Base-by-base conservation (phyloP, 768 basidiomycete species). In the Suillus americanus region DNA sequence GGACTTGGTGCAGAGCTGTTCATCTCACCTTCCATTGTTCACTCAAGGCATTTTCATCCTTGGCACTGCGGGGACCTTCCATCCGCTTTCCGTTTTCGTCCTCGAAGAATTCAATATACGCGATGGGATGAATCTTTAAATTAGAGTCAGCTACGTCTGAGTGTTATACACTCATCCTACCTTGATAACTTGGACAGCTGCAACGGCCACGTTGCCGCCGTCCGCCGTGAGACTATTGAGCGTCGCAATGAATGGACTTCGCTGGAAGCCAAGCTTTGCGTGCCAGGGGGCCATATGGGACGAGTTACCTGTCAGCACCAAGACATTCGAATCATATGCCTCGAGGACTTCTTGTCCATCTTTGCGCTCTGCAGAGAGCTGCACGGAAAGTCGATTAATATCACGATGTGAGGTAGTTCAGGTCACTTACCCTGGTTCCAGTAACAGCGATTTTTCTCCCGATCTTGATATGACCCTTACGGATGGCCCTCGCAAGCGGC, bases 281-380 rank as follows among this genome's bases (percentile, higher is more conserved):
- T 97, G 86, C 97, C 97, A 99, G 0, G 88, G 85, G 5, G 90
- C 91, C 61, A 96, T 80, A 66, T 91, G 89, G 2, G 94, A 89
- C 0, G 92, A 92, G 74, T 99, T 99, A 3, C 93, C 95, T 4
- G 84, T 82, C 20, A 99, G 75, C 25, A 85, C 72, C 23, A 99
- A 81, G 56, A 81, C 82, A 28, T 85, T 85, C 7, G 83, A 87
- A 64, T 85, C 79, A 68, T 91, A 90, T 1, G 91, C 92, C 66
- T 95, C 91, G 30, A 99, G 80, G 2, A 93, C 85, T 63, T 98
- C 95, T 5, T 81, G 81, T 0, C 92, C 89, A 10, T 97, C 95
- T 69, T 89, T 89, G 62, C 81, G 81, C 50, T 89, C 86, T 23
- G 86, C 82, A 3, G 83, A 83, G 40, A 96, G 80, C 94, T 94